Base-by-base conservation (phyloP, 2,329 filamentous ascomycete species). In the Onygena corvina region DNA sequence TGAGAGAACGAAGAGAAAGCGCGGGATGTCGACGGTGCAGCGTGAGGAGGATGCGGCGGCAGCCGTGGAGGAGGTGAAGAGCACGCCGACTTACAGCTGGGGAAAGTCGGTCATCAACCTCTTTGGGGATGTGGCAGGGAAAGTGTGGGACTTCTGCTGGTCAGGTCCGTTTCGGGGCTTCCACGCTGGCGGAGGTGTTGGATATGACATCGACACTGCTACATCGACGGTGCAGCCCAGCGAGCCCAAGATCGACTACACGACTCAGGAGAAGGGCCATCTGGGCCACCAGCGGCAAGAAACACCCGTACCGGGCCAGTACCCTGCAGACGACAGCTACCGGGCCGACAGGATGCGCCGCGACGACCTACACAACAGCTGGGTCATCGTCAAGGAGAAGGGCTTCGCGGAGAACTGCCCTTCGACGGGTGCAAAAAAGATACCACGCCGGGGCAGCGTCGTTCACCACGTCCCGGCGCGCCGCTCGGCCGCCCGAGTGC, bases 81-180 rank as follows among this genome's bases (percentile, higher is more conserved):
- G n/a, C 18, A 12, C 25, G 8, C 42, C 23, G 25, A 14, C 18
- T n/a, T 20, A 2, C 38, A 44, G 49, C 42, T 56, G 46, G 57
- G 60, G 51, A 33, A 65, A 60, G 29, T 59, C 68, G 1, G 65
- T 72, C 4, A 64, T 71, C 42, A 66, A 64, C 27, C 61, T 67
- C 3, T 68, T 72, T 2, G 68, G 59, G 21, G 59, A 59, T 1
- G 56, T 64, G n/a, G 62, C 63, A 7, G 84, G 86, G 14, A 90
- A 83, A 59, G 80, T 94, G 0, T 88, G 86, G 76, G 78, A 88
- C 57, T 92, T 94, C 59, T 94, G 89, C 69, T 85, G 73, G 63
- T 64, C 71, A 3, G 70, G 62, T 20, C 78, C 84, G 0, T 93
- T 95, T 60, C 76, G 77, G 49, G 89, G 89, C 0, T 95, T 95